Base-by-base conservation (phyloP, 2,329 filamentous ascomycete genomes). In the Graphiopsis chlorocephala region DNA sequence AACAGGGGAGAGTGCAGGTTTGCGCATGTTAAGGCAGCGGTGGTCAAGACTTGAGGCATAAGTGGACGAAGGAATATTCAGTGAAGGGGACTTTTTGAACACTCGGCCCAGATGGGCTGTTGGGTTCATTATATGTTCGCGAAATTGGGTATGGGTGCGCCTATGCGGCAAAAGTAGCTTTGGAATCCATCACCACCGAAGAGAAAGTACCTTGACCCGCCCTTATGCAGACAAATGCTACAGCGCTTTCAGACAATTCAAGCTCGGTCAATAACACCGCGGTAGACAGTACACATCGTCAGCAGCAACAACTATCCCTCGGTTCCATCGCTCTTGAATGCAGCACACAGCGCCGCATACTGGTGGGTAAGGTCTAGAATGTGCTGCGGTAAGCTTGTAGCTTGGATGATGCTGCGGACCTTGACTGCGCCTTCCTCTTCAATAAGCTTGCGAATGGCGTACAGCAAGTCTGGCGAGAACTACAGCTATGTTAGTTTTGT, bases 341-440 rank as follows among this genome's bases (percentile, higher is more conserved):
- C 93, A 23, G 94, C 93, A 76, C 95, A 99, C 38, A 99, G 83
- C 64, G 92, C 92, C 23, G 94, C 95, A 76, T 99, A 99, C 76
- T 97, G 91, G 78, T 99, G 94, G 28, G 95, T 98, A 66, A 99
- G 81, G 76, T 98, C 94, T 63, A 98, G 84, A 45, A 99, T 93
- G 66, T 91, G 89, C 79, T 98, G 95, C 12, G 94, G 93, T 67
- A 99, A 81, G 76, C 91, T 97, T 2, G 94, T 98, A 1, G 94
- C 93, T 79, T 99, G 95, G 62, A 99, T 93, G 74, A 99, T 97
- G 77, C 93, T 97, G 74, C 95, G 87, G 63, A 99, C 91, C 80
- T 99, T 99, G 77, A 99, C 92, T 1, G 94, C 94, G 65, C 95
- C 95, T 79, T 99, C 95, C 70, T 97, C 93, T 79, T 98, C 95